These are phyloP conservation scores for Purpureocillium takamizusanense DNA, from an alignment of 2,329 filamentous ascomycete species.

Conservation along the genomic window DNA sequence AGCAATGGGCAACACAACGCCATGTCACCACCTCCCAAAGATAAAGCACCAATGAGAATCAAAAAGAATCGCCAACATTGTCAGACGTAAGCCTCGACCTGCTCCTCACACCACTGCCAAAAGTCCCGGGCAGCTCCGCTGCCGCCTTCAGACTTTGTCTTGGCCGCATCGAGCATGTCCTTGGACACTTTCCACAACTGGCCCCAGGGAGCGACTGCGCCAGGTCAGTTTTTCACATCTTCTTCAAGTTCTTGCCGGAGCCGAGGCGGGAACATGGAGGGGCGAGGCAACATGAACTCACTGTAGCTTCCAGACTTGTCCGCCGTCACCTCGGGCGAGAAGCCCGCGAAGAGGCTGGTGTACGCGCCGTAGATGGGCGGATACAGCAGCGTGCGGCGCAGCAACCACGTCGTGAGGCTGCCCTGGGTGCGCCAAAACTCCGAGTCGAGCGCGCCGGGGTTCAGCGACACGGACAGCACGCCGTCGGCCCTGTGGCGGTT, in stretches of 20 bases:
- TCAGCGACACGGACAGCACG: conserved; percentile 21
- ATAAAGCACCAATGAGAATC: no score
- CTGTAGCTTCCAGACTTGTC: conserved; percentile 12
- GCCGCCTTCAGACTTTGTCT: conserved; percentile 22
- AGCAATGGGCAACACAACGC: no score
- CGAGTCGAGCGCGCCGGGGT: conserved; percentile 29
- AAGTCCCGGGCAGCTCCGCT: conserved; percentile 21
- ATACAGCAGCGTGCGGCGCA: conserved; percentile 13
- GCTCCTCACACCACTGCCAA: conserved; percentile 29
- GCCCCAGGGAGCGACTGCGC: conserved; percentile 25
- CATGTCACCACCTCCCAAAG: no score
- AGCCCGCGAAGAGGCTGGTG: conserved; percentile 36
- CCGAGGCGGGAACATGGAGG: no score
- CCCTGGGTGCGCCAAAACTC: conserved; percentile 24
- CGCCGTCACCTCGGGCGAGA: conserved; percentile 31
- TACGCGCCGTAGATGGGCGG: conserved; percentile 32
- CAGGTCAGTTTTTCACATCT: conserved; percentile 5
- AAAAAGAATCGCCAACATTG: no score
- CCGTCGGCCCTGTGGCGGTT: conserved; percentile 15
- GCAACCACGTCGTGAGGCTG: conserved; percentile 5
- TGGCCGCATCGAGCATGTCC: conserved; percentile 18
- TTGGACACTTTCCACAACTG: conserved; percentile 19
- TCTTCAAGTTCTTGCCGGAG: no score
- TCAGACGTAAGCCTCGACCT: conserved; percentile 13
- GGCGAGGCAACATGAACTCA: conserved; percentile 8